Evolutionary conservation across 2,329 filamentous ascomycete genomes (phyloP).

Genomic region (Zymoseptoria pseudotritici): DNA sequence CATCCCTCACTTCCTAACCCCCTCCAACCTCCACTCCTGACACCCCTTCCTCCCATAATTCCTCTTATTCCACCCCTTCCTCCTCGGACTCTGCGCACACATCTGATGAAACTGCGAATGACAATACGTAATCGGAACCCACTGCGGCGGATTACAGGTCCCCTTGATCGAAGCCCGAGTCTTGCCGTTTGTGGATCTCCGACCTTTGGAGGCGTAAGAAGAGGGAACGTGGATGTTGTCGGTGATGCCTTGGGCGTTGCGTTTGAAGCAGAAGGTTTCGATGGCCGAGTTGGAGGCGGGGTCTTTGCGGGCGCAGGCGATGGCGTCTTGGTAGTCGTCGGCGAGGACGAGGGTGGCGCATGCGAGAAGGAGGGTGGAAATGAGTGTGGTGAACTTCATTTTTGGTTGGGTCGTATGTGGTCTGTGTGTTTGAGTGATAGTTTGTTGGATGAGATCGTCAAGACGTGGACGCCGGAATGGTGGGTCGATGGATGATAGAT

Average conservation of each 20-base stretch:
- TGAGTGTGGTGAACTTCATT: constrained; percentile 3
- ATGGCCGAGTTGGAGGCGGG: constrained; percentile 17
- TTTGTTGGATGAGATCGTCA: too few relatives aligned
- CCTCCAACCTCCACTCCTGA: constrained; percentile 14
- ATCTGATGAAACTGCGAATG: constrained; percentile 19
- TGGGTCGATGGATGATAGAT: neutral
- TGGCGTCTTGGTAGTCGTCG: constrained; percentile 16
- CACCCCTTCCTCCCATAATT: constrained; percentile 13
- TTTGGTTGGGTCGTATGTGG: neutral
- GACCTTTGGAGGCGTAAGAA: constrained; percentile 9
- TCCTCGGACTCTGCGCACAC: constrained; percentile 9
- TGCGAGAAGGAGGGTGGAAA: constrained; percentile 4
- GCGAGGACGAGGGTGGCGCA: constrained; percentile 1
- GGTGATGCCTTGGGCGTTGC: neutral
- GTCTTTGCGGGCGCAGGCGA: constrained; percentile 17
- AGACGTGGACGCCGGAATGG: too few relatives aligned
- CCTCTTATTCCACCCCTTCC: constrained; percentile 3
- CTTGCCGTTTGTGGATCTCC: constrained; percentile 4
- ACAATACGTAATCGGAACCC: constrained; percentile 20
- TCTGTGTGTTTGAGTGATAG: too few relatives aligned
- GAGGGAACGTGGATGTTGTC: constrained; percentile 17
- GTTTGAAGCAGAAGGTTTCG: constrained; percentile 16
- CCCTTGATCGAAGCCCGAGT: constrained; percentile 11
- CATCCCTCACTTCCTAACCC: too few relatives aligned
- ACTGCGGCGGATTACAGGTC: constrained; percentile 15